These are phyloP conservation scores for Panaeolus papilionaceus DNA, from an alignment of 768 basidiomycete species.

Conservation along the genomic window DNA sequence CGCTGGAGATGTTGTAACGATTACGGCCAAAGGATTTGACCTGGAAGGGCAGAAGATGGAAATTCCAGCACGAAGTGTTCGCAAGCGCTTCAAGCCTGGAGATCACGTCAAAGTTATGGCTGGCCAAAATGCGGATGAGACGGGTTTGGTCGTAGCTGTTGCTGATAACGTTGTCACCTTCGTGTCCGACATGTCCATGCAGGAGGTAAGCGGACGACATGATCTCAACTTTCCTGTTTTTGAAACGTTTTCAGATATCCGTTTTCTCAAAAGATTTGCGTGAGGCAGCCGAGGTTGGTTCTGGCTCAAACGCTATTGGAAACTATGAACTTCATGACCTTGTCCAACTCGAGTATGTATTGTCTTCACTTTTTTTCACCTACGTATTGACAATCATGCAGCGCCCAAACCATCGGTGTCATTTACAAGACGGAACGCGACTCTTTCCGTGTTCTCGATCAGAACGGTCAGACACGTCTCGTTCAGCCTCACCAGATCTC, in stretches of 20 bases:
- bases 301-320: slow-evolving; percentile 86
- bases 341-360: slow-evolving; percentile 91
- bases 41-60: slow-evolving; percentile 89
- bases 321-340: slow-evolving; percentile 96
- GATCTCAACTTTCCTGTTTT: slow-evolving; percentile 13
- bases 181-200: slow-evolving; percentile 96
- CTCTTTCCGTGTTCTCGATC: slow-evolving; percentile 95
- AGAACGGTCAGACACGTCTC: slow-evolving; percentile 86
- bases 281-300: slow-evolving; percentile 97
- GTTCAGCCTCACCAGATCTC: slow-evolving; percentile 96
- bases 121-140: slow-evolving; percentile 93
- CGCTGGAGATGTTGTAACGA: slow-evolving; percentile 82
- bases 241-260: slow-evolving; percentile 66
- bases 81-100: slow-evolving; percentile 95
- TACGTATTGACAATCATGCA: slow-evolving; percentile 38
- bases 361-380: not conserved
- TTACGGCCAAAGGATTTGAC: slow-evolving; percentile 81
- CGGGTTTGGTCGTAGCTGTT: slow-evolving; percentile 93
- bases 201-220: slow-evolving; percentile 65
- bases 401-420: slow-evolving; percentile 92
- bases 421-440: slow-evolving; percentile 98
- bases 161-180: slow-evolving; percentile 93
- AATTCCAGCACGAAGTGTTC: slow-evolving; percentile 84
- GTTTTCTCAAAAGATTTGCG: slow-evolving; percentile 98
- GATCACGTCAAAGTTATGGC: slow-evolving; percentile 99